phyloP scores from a whole-genome alignment of 768 basidiomycete species.

The Xerocomellus intermedius region DNA sequence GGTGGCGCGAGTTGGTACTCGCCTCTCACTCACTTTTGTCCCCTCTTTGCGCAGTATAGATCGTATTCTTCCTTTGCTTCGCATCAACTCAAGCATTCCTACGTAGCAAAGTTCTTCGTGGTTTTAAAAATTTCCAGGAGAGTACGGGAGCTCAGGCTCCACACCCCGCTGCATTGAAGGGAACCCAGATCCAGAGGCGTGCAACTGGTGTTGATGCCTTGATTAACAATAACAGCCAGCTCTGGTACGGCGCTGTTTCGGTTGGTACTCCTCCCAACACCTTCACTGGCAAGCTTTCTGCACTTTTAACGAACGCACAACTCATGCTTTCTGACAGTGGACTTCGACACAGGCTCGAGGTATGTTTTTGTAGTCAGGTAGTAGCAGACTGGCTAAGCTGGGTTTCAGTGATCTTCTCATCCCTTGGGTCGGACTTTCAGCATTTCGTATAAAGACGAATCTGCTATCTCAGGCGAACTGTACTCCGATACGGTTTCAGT shows the following conservation, averaged over 20 bases:
- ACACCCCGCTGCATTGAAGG: neutral
- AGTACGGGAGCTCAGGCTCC: neutral
- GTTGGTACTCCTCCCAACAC: constrained; percentile 5
- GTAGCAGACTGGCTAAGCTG: neutral
- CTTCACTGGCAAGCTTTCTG: constrained; percentile 3
- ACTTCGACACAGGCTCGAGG: constrained; percentile 30
- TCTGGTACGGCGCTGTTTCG: constrained; percentile 13
- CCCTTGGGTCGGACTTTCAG: neutral
- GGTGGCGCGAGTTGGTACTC: neutral
- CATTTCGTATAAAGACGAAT: neutral
- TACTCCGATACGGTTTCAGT: constrained; percentile 14
- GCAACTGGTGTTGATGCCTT: neutral
- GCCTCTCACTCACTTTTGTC: neutral
- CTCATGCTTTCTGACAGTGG: constrained; percentile 5
- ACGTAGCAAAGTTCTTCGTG: constrained; percentile 2
- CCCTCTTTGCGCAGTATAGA: too few species aligned
- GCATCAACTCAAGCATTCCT: neutral
- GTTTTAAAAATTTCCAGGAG: neutral
- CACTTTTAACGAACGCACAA: neutral
- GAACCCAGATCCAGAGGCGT: neutral
- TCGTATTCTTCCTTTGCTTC: neutral
- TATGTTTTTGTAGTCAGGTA: neutral
- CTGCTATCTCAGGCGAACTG: constrained; percentile 2
- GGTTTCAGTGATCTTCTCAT: constrained; percentile 17
- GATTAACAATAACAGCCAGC: neutral